Evolutionary conservation across 768 basidiomycete genomes (phyloP).

Genomic region (Flagelloscypha sp.): DNA sequence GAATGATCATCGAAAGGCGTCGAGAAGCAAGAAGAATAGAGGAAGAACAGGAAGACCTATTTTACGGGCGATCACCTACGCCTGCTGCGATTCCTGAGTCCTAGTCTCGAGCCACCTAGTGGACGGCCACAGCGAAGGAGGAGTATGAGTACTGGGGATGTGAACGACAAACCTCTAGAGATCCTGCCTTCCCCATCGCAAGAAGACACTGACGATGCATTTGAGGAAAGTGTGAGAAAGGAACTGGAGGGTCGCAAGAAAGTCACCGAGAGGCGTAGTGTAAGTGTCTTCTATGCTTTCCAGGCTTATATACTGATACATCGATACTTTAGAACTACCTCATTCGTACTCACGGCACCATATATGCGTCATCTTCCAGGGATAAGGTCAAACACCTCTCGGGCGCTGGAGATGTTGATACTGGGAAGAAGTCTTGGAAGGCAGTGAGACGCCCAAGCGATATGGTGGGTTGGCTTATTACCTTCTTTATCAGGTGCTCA

Average conservation of each 20-base stretch:
- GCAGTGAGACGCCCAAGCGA: slow-evolving; percentile 85
- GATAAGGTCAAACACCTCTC: slow-evolving; percentile 66
- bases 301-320: slow-evolving; percentile 6
- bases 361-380: slow-evolving; percentile 70
- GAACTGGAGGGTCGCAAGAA: slow-evolving; percentile 41
- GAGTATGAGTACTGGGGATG: slow-evolving; percentile 77
- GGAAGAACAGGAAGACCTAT: slow-evolving; percentile 31
- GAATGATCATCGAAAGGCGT: slow-evolving; percentile 63
- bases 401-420: slow-evolving; percentile 75
- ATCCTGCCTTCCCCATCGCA: slow-evolving; percentile 21
- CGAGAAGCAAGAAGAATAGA: slow-evolving; percentile 52
- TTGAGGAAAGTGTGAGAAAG: slow-evolving; percentile 64
- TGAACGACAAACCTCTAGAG: slow-evolving; percentile 37
- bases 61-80: slow-evolving; percentile 15
- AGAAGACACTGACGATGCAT: slow-evolving; percentile 41
- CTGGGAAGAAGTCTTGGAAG: slow-evolving; percentile 75
- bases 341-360: slow-evolving; percentile 68
- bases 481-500: slow-evolving; percentile 6
- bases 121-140: slow-evolving; percentile 52
- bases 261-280: slow-evolving; percentile 31
- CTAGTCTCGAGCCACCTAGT: slow-evolving; percentile 24
- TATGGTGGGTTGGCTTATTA: slow-evolving; percentile 52
- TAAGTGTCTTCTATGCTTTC: slow-evolving; percentile 5
- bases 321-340: slow-evolving; percentile 57
- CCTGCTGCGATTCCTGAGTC: slow-evolving; percentile 13